A percentile compares a stretch with the other conserved stretches of the same genome.
These are phyloP conservation scores for Alternaria dauci DNA, from an alignment of 2,329 filamentous ascomycete species.

Conservation along the genomic window DNA sequence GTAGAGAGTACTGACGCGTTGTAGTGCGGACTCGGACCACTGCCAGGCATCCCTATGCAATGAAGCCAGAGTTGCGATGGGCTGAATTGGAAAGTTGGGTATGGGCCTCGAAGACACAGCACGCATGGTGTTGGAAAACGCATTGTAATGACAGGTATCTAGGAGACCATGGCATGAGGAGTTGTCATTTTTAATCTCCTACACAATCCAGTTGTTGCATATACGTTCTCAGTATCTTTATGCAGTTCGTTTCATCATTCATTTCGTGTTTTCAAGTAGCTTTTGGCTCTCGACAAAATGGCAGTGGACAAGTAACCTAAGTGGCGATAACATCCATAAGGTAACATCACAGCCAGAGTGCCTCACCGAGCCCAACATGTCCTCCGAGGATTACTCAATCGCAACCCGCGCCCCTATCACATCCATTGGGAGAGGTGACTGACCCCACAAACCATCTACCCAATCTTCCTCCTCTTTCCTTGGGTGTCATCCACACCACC, in stretches of 20 bases:
- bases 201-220: not conserved
- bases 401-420: not conserved
- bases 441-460: not conserved
- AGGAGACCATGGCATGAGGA: not conserved
- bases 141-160: not conserved
- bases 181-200: not conserved
- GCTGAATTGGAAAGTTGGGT: not conserved
- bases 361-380: not conserved
- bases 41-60: conserved; percentile 11
- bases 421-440: not conserved
- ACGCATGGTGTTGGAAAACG: not conserved
- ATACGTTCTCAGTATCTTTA: not conserved
- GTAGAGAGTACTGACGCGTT: not conserved
- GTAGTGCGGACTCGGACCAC: conserved; percentile 24
- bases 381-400: not conserved
- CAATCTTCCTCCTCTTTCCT: conserved; percentile 12
- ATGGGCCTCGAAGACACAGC: not conserved
- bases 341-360: not conserved
- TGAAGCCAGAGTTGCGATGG: not conserved
- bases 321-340: not conserved
- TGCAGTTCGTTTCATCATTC: not conserved
- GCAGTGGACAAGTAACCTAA: not conserved
- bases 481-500: not conserved
- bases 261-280: not conserved
- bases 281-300: not conserved